A percentile compares a stretch with the other conserved stretches of the same genome.
Conservation (phyloP, 768 basidiomycete genomes). For the Wakefieldia striispora region DNA sequence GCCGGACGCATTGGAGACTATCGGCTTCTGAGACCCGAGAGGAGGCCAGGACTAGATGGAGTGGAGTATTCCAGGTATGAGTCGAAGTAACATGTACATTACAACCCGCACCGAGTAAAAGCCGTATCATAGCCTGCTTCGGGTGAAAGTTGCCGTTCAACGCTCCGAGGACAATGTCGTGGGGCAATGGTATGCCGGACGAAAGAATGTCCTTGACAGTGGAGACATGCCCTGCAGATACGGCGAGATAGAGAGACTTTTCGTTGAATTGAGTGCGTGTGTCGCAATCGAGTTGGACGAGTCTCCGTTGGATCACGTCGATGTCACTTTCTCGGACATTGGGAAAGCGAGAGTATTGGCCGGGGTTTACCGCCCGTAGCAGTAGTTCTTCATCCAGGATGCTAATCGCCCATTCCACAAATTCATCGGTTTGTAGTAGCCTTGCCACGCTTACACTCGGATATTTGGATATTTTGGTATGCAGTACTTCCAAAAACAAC, state of each 20-base stretch:
- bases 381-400: neutral
- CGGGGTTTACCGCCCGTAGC: neutral
- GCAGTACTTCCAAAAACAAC: neutral
- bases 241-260: neutral
- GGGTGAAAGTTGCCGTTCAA: neutral
- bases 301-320: neutral
- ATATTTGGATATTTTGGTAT: rapidly evolving
- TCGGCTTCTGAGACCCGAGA: neutral
- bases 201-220: slow-evolving; percentile 4
- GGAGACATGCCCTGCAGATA: slow-evolving; percentile 2
- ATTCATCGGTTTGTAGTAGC: neutral
- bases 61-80: neutral
- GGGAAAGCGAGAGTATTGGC: no score
- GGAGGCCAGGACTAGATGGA: neutral
- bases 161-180: slow-evolving; percentile 5
- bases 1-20: neutral
- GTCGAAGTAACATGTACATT: neutral
- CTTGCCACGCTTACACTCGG: neutral
- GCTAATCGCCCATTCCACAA: slow-evolving; percentile 1
- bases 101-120: neutral
- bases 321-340: slow-evolving; percentile 2
- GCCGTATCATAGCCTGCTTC: neutral
- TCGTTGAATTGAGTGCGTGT: neutral
- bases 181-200: neutral
- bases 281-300: slow-evolving; percentile 5